Conservation (phyloP, 1,284 basidiomycete species). For the Ceratobasidium sp. region DNA sequence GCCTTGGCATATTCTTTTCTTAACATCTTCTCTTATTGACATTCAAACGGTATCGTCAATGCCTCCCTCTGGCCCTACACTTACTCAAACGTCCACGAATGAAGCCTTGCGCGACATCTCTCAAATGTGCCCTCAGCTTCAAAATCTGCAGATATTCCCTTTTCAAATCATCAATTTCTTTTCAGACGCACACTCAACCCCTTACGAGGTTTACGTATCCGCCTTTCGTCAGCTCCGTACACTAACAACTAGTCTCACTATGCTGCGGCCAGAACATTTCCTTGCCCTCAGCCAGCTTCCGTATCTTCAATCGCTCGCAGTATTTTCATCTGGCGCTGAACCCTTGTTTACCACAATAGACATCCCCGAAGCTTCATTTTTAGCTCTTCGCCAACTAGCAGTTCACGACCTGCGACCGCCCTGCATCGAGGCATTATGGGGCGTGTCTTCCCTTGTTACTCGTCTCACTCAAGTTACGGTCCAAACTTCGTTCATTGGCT, state of each 20-base stretch:
- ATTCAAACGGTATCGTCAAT: background rate
- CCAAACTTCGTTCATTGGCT: background rate
- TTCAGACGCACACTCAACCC: too few relatives aligned
- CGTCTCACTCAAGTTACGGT: background rate
- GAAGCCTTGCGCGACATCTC: too few relatives aligned
- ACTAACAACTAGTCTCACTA: background rate
- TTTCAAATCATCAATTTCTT: too few relatives aligned
- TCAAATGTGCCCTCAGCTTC: too few relatives aligned
- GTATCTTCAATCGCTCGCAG: background rate
- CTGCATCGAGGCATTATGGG: background rate
- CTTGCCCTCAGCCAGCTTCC: background rate
- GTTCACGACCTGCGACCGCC: background rate
- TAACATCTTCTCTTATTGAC: background rate
- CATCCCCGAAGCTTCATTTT: background rate
- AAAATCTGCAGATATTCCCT: too few relatives aligned
- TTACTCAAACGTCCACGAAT: too few relatives aligned
- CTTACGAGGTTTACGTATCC: too few relatives aligned
- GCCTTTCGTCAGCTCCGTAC: too few relatives aligned
- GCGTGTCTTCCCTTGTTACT: background rate
- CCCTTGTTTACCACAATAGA: background rate
- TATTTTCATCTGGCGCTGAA: background rate
- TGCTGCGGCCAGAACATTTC: background rate
- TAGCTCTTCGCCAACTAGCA: background rate
- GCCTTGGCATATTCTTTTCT: background rate
- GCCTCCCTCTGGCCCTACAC: background rate